Evolutionary conservation across 306 rosid species (phyloP), one percentile per base, ranked within the genome.

Genomic region (Prunus campanulata): DNA sequence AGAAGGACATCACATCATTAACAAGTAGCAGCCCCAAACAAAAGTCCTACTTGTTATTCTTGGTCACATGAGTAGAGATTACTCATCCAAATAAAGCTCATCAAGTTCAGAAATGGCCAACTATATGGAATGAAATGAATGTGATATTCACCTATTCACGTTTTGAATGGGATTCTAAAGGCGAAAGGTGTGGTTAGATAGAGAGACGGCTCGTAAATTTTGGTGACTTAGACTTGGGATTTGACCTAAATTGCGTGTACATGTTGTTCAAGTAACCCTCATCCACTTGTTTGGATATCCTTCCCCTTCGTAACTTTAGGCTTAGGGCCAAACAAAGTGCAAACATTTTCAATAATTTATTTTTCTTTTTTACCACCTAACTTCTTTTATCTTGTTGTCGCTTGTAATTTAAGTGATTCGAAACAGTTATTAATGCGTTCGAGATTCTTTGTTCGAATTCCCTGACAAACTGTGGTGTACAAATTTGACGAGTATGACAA

Each of bases 261-360:
- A 1, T 77, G 49, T 52, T 11, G 74, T 64, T 51, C 67, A 77
- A 68, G 82, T 30, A 77, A 77, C 67, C 47, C 8, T 76, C 49
- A 5, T 22, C 49, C 24, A 51, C 24, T 22, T 76, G 27, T 8
- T 47, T 4, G 69, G 72, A 3, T 11, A 18, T 18, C 61, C 56
- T 35, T 7, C 14, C 18, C 27, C 5, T 9, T 70, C 2, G 11
- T 35, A 35, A 35, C 42, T 5, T 16, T 27, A 48, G 13, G 8
- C 4, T 25, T 20, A 6, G 30, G 68, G 68, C 44, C 44, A 39
- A 39, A 39, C 44, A 39, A 39, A 39, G 44, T 39, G 7, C 44
- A 39, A 39, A 39, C 9, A 39, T 39, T 39, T 39, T 39, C 44
- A 49, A 15, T 3, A 13, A 49, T 49, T 49, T 49, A 1, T 0